Evolutionary conservation across 2,329 filamentous ascomycete genomes (phyloP).

Genomic region (Colletotrichum lentis): DNA sequence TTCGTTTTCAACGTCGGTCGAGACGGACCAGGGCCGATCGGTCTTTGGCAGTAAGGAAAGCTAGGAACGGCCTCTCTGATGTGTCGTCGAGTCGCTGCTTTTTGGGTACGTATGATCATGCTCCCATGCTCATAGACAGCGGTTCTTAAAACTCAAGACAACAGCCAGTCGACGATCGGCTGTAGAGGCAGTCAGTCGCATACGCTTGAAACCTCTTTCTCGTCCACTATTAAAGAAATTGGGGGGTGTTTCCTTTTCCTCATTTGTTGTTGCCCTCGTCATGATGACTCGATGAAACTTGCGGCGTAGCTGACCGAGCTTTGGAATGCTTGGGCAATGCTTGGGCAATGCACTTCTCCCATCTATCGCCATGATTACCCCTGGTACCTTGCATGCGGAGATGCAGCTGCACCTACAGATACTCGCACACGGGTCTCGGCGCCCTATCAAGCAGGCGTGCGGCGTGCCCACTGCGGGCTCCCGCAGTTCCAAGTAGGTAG

Average conservation of each 20-base stretch:
- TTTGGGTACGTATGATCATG: neutral
- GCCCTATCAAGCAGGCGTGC: neutral
- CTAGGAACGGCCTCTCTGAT: slow-evolving; percentile 14
- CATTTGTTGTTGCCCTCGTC: slow-evolving; percentile 3
- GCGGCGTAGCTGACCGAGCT: neutral
- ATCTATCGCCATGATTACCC: slow-evolving; percentile 9
- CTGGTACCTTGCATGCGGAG: slow-evolving; percentile 34
- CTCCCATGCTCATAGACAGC: neutral
- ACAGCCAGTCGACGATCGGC: neutral
- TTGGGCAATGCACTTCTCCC: neutral
- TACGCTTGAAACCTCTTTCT: neutral
- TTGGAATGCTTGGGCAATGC: slow-evolving; percentile 4
- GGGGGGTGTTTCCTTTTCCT: neutral
- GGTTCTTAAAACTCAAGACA: neutral
- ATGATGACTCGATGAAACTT: neutral
- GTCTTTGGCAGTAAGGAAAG: slow-evolving; percentile 13
- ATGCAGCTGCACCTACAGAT: slow-evolving; percentile 25
- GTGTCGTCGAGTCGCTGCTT: neutral
- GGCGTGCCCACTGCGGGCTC: neutral
- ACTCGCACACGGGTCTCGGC: slow-evolving; percentile 17
- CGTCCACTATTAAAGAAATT: neutral
- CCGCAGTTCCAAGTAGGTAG: neutral
- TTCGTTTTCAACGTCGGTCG: slow-evolving; percentile 1
- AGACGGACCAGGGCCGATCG: slow-evolving; percentile 24
- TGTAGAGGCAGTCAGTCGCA: slow-evolving; percentile 1